Evolutionary conservation across 352 stramenopile species (phyloP).

Genomic region (Phytophthora cactorum): DNA sequence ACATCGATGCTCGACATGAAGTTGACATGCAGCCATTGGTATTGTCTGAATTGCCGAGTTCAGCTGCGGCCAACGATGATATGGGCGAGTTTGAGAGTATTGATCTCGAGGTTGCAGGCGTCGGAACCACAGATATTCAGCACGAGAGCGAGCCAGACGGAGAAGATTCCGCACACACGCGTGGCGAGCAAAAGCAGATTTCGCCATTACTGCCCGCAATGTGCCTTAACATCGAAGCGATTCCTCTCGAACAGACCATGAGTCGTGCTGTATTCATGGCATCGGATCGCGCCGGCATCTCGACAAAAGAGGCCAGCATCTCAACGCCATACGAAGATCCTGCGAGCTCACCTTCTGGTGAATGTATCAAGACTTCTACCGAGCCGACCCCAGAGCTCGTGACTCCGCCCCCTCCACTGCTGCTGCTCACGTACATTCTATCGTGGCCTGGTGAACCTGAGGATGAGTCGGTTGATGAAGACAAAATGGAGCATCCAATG

Average conservation of each 20-base stretch:
- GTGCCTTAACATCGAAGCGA: background rate
- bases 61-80: background rate
- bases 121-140: background rate
- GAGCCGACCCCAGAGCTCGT: background rate
- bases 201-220: background rate
- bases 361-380: background rate
- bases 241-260: background rate
- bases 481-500: background rate
- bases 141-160: background rate
- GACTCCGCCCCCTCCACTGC: constrained; percentile 1
- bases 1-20: background rate
- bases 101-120: constrained; percentile 3
- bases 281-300: too few relatives aligned
- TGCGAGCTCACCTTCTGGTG: background rate
- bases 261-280: too few relatives aligned
- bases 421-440: constrained; percentile 18
- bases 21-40: background rate
- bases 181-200: background rate
- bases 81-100: constrained; percentile 11
- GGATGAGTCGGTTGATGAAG: too few relatives aligned
- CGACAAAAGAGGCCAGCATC: background rate
- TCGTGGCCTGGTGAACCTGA: constrained; percentile 5
- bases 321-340: background rate
- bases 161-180: background rate
- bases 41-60: background rate